phyloP scores from a whole-genome alignment of 352 stramenopile genomes.

The Phytophthora macrochlamydospora region DNA sequence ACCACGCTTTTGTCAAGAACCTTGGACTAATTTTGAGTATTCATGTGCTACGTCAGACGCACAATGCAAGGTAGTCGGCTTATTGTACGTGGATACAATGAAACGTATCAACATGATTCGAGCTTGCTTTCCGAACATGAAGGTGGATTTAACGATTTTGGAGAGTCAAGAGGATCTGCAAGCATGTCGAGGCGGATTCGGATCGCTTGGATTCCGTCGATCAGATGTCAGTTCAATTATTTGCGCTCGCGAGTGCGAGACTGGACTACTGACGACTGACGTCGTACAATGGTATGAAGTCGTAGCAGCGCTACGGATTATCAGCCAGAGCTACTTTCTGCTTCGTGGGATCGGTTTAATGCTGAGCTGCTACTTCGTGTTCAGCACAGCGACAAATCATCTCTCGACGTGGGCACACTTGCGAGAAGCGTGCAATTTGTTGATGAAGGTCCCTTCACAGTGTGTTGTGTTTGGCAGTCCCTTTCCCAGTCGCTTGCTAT shows the following conservation, averaged over 20 bases:
- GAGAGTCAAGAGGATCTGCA: slow-evolving; percentile 14
- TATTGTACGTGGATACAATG: slow-evolving; percentile 6
- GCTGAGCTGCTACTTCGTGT: slow-evolving; percentile 16
- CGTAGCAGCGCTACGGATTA: slow-evolving; percentile 14
- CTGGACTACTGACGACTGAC: slow-evolving; percentile 12
- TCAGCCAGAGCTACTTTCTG: slow-evolving; percentile 38
- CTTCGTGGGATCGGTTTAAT: slow-evolving; percentile 23
- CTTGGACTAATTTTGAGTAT: slow-evolving; percentile 14
- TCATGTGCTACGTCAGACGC: slow-evolving; percentile 3
- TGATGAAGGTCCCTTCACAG: slow-evolving; percentile 38
- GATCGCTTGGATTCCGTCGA: slow-evolving; percentile 3
- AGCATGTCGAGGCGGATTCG: not conserved
- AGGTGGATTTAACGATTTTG: slow-evolving; percentile 7
- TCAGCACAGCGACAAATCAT: not conserved
- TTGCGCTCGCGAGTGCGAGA: slow-evolving; percentile 14
- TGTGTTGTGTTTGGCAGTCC: slow-evolving; percentile 43
- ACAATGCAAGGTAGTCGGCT: slow-evolving; percentile 1
- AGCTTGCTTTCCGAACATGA: slow-evolving; percentile 3
- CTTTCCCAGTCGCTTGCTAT: slow-evolving; percentile 42
- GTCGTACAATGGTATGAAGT: slow-evolving; percentile 23
- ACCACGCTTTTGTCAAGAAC: slow-evolving; percentile 9
- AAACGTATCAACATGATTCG: not conserved
- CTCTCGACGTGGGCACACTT: not conserved
- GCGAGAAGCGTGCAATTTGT: slow-evolving; percentile 13
- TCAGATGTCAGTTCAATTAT: slow-evolving; percentile 12